Conservation (phyloP, 495 filamentous ascomycete genomes). For the Hyaloscypha finlandica region DNA sequence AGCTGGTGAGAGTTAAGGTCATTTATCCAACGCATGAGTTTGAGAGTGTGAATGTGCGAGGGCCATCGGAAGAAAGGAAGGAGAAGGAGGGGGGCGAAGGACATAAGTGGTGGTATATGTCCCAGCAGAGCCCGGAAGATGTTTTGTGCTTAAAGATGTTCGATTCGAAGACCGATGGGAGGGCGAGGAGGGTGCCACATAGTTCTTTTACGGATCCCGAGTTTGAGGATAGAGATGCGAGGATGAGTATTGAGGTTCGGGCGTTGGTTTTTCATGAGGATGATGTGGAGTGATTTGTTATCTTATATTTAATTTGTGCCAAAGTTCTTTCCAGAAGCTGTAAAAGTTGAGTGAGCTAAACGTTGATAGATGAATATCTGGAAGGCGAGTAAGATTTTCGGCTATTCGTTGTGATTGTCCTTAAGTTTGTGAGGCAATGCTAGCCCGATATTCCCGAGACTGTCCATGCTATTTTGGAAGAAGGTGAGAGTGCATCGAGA, state of each 20-base stretch:
- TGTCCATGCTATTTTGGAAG: too few species aligned
- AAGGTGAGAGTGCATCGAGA: too few species aligned
- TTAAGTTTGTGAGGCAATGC: too few species aligned
- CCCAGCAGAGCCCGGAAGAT: conserved; percentile 52
- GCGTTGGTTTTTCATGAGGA: conserved; percentile 47
- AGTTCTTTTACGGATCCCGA: conserved; percentile 53
- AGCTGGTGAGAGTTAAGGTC: conserved; percentile 47
- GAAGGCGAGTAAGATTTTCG: too few species aligned
- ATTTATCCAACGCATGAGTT: conserved; percentile 43
- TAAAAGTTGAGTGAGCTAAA: too few species aligned
- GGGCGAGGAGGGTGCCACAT: conserved; percentile 50
- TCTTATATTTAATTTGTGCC: too few species aligned
- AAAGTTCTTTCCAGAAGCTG: too few species aligned
- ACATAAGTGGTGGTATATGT: conserved; percentile 53
- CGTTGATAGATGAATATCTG: too few species aligned
- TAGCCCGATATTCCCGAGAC: too few species aligned
- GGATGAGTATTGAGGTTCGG: conserved; percentile 60
- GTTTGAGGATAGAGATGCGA: conserved; percentile 43
- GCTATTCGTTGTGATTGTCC: too few species aligned
- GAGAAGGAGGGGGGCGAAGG: background rate
- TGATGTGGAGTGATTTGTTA: background rate
- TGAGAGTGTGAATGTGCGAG: conserved; percentile 46
- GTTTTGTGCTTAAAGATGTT: conserved; percentile 63
- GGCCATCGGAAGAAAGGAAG: background rate
- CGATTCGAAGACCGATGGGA: conserved; percentile 54